phyloP scores from a whole-genome alignment of 805 yeast species.

The Kodamaea jinghongensis region DNA sequence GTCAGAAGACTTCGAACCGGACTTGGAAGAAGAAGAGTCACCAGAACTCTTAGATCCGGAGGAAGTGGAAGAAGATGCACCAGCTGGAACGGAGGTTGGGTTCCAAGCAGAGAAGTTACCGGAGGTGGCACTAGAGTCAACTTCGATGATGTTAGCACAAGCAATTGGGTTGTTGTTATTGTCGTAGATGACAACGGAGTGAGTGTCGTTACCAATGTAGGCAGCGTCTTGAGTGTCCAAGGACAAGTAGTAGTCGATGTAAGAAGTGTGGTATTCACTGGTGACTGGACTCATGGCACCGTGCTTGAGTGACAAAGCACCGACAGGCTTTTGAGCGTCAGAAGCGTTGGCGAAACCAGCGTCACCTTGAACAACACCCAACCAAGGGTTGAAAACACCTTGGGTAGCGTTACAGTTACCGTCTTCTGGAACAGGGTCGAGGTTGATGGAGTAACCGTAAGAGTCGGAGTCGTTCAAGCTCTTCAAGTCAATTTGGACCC shows the following conservation, averaged over 20 bases:
- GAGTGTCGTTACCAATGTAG: slow-evolving; percentile 19
- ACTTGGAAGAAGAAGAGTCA: slow-evolving; percentile 5
- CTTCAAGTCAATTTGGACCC: slow-evolving; percentile 28
- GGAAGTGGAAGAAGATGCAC: slow-evolving; percentile 5
- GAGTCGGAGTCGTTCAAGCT: slow-evolving; percentile 24
- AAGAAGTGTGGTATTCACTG: slow-evolving; percentile 20
- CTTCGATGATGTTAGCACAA: slow-evolving; percentile 37
- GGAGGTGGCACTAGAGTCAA: slow-evolving; percentile 5
- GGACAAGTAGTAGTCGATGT: slow-evolving; percentile 23
- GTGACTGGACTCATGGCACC: slow-evolving; percentile 28
- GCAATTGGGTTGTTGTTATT: slow-evolving; percentile 31
- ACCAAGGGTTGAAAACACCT: slow-evolving; percentile 38
- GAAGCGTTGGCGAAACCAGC: slow-evolving; percentile 8
- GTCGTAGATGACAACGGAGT: slow-evolving; percentile 38
- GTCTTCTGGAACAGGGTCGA: slow-evolving; percentile 33
- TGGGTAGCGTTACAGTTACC: slow-evolving; percentile 33
- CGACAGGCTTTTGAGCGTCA: slow-evolving; percentile 26
- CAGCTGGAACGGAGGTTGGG: slow-evolving; percentile 8
- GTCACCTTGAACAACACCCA: slow-evolving; percentile 27
- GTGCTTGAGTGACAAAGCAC: slow-evolving; percentile 42
- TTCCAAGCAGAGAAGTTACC: slow-evolving; percentile 6
- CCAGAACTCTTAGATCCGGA: slow-evolving; percentile 9
- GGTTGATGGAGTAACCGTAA: slow-evolving; percentile 40
- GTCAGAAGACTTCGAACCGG: slow-evolving; percentile 5
- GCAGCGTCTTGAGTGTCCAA: slow-evolving; percentile 21